Conservation (phyloP, 2,329 filamentous ascomycete species). For the Metarhizium anisopliae region DNA sequence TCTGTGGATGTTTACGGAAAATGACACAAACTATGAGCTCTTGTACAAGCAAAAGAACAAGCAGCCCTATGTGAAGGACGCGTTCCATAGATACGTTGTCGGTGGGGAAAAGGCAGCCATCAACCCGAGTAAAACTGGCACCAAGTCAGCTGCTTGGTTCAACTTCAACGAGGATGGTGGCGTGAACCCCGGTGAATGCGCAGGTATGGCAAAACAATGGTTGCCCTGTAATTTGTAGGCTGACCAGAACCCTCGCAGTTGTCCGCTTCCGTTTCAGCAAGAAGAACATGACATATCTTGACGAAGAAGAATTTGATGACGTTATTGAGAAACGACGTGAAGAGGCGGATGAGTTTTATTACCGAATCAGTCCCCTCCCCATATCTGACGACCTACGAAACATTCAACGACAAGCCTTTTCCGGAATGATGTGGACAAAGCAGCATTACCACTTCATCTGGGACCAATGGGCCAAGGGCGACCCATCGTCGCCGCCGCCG, state of each 20-base stretch:
- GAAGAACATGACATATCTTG: slow-evolving; percentile 67
- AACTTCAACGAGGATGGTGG: slow-evolving; percentile 84
- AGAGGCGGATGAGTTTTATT: slow-evolving; percentile 97
- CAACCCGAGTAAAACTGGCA: slow-evolving; percentile 72
- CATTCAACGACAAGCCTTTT: slow-evolving; percentile 88
- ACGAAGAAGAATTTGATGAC: slow-evolving; percentile 89
- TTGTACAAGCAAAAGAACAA: slow-evolving; percentile 74
- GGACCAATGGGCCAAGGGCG: slow-evolving; percentile 96
- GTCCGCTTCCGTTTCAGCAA: slow-evolving; percentile 84
- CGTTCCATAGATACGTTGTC: slow-evolving; percentile 83
- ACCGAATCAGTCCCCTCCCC: slow-evolving; percentile 80
- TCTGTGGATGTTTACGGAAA: slow-evolving; percentile 84
- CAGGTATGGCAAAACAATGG: slow-evolving; percentile 43
- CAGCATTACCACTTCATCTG: slow-evolving; percentile 95
- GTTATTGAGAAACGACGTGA: slow-evolving; percentile 75
- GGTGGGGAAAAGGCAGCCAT: slow-evolving; percentile 70
- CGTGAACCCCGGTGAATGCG: slow-evolving; percentile 83
- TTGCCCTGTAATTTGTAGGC: not conserved
- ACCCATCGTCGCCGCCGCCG: slow-evolving; percentile 79
- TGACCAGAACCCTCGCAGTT: slow-evolving; percentile 36
- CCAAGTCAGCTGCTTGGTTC: slow-evolving; percentile 88
- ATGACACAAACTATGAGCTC: slow-evolving; percentile 77
- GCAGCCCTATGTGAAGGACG: slow-evolving; percentile 85
- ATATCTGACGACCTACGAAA: slow-evolving; percentile 92
- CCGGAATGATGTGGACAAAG: slow-evolving; percentile 98